Conservation (phyloP, 768 basidiomycete genomes). For the Hypsizygus marmoreus region DNA sequence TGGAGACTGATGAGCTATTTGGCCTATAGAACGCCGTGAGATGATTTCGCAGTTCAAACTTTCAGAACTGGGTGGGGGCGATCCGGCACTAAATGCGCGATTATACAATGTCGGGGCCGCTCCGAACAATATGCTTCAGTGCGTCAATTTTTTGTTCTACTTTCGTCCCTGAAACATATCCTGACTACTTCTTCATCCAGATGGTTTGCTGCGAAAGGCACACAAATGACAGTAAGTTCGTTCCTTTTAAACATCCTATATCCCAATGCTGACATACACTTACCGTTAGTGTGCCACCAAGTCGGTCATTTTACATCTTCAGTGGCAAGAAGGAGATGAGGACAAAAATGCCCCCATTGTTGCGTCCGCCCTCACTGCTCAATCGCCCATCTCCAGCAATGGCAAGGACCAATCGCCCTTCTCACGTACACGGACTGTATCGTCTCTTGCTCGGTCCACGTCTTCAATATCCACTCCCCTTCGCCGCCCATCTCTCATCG, state of each 20-base stretch:
- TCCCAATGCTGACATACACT: too few species aligned
- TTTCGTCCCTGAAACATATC: neutral
- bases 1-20: neutral
- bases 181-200: slow-evolving; percentile 31
- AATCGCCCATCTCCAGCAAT: slow-evolving; percentile 20
- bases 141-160: slow-evolving; percentile 22
- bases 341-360: slow-evolving; percentile 22
- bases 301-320: slow-evolving; percentile 80
- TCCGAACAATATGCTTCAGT: slow-evolving; percentile 88
- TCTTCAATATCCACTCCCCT: slow-evolving; percentile 48
- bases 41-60: slow-evolving; percentile 94
- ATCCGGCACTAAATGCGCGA: slow-evolving; percentile 66
- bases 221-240: slow-evolving; percentile 78
- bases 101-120: slow-evolving; percentile 78
- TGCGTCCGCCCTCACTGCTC: slow-evolving; percentile 14
- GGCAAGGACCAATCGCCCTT: slow-evolving; percentile 29
- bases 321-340: slow-evolving; percentile 75
- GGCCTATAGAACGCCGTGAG: slow-evolving; percentile 56
- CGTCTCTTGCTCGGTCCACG: slow-evolving; percentile 56
- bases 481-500: slow-evolving; percentile 38
- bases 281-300: slow-evolving; percentile 95
- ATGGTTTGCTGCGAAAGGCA: slow-evolving; percentile 90
- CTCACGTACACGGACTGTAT: slow-evolving; percentile 47
- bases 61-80: slow-evolving; percentile 69
- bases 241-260: neutral